These are phyloP conservation scores for Xanthoconium stramineum DNA, from an alignment of 768 basidiomycete species.

Conservation along the genomic window DNA sequence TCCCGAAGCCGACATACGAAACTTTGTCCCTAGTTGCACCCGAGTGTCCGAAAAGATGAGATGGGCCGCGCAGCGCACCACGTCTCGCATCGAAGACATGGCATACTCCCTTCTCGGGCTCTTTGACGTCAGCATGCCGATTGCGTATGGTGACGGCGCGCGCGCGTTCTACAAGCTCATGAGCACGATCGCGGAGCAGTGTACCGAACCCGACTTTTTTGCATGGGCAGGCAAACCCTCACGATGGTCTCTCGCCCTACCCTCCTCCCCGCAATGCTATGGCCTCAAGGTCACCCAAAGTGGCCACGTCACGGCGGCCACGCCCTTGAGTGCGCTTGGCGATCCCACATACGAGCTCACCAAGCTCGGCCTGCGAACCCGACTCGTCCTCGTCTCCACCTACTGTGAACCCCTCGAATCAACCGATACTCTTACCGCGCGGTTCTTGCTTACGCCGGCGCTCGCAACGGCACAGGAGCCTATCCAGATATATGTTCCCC, in stretches of 20 bases:
- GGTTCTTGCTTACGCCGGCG: conserved; percentile 20
- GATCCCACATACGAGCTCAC: conserved; percentile 23
- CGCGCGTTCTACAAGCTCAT: conserved; percentile 23
- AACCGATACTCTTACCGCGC: conserved; percentile 10
- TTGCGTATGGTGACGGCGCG: conserved; percentile 24
- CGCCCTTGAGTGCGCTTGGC: conserved; percentile 13
- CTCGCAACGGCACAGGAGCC: conserved; percentile 17
- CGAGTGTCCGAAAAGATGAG: conserved; percentile 24
- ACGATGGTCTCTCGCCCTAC: conserved; percentile 22
- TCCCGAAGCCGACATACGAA: conserved; percentile 19
- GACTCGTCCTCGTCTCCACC: conserved; percentile 19
- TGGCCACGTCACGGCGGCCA: conserved; percentile 13
- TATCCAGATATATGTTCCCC: conserved; percentile 17
- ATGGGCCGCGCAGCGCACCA: conserved; percentile 22
- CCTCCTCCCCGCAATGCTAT: conserved; percentile 23
- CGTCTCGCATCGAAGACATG: conserved; percentile 22
- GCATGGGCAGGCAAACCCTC: conserved; percentile 24
- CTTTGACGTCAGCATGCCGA: conserved; percentile 20
- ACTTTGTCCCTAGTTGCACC: conserved; percentile 17
- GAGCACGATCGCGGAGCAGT: conserved; percentile 15
- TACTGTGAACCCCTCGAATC: conserved; percentile 20
- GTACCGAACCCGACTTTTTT: conserved; percentile 20
- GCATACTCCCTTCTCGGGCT: conserved; percentile 5
- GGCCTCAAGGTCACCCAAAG: conserved; percentile 3
- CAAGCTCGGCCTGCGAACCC: conserved; percentile 20